These are phyloP conservation scores for Leccinum imitatum DNA, from an alignment of 768 basidiomycete species.

Conservation along the genomic window DNA sequence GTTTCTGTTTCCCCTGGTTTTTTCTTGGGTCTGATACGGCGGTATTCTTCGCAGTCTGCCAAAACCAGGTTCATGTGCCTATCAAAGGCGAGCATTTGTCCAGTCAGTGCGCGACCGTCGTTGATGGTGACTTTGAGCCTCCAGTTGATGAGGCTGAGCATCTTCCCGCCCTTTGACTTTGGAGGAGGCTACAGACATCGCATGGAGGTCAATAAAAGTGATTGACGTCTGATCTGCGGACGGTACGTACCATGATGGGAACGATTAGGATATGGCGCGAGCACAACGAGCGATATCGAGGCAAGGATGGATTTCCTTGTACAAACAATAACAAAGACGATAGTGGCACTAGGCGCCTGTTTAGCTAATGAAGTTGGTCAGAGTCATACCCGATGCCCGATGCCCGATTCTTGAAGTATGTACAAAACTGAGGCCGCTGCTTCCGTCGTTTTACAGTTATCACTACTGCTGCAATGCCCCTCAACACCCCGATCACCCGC, in stretches of 20 bases:
- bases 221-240: constrained; percentile 11
- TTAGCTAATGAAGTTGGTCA: background rate
- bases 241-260: constrained; percentile 56
- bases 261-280: constrained; percentile 32
- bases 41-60: constrained; percentile 97
- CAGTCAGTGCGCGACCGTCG: constrained; percentile 93
- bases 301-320: constrained; percentile 8
- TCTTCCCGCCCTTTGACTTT: constrained; percentile 97
- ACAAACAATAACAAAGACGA: constrained; percentile 38
- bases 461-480: constrained; percentile 8
- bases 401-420: background rate
- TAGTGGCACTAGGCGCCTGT: background rate
- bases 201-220: constrained; percentile 9
- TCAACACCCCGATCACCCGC: constrained; percentile 45
- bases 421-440: background rate
- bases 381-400: background rate
- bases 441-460: background rate
- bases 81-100: constrained; percentile 99
- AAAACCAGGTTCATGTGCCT: constrained; percentile 99
- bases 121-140: constrained; percentile 94
- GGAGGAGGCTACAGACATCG: constrained; percentile 71
- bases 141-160: constrained; percentile 98
- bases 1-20: constrained; percentile 75
- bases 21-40: constrained; percentile 90
- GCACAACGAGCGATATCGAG: constrained; percentile 19